phyloP scores from a whole-genome alignment of 2,329 filamentous ascomycete species.

The Magnaporthiopsis poae region DNA sequence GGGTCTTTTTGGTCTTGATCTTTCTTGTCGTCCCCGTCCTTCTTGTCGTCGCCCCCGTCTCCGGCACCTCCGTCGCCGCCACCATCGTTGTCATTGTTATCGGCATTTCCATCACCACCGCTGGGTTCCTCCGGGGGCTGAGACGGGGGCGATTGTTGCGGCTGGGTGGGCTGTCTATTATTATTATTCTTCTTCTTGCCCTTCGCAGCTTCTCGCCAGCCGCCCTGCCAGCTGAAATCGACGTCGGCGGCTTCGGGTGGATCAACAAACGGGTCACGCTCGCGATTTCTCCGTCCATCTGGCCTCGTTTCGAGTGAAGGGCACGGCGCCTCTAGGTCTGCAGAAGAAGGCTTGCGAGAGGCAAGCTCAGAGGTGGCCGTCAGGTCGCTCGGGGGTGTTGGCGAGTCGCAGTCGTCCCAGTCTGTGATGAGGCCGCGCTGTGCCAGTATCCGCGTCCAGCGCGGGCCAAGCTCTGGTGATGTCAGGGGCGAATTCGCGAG shows the following conservation, averaged over 20 bases:
- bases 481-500: constrained; percentile 11
- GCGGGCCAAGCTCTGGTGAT: constrained; percentile 20
- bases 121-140: constrained; percentile 16
- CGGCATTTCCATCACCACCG: constrained; percentile 17
- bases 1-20: constrained; percentile 16
- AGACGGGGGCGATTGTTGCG: constrained; percentile 10
- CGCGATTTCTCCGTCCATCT: constrained; percentile 6
- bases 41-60: constrained; percentile 17
- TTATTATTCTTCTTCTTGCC: constrained; percentile 43
- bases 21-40: constrained; percentile 27
- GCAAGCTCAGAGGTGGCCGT: constrained; percentile 24
- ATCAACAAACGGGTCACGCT: constrained; percentile 33
- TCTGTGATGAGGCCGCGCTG: constrained; percentile 13
- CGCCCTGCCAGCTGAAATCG: constrained; percentile 47
- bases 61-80: constrained; percentile 18
- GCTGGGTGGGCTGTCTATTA: constrained; percentile 26
- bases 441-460: constrained; percentile 18
- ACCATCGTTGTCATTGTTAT: constrained; percentile 22
- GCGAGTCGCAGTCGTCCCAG: constrained; percentile 15
- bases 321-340: background rate
- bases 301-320: background rate
- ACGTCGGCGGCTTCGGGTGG: constrained; percentile 37
- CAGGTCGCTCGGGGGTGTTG: constrained; percentile 18
- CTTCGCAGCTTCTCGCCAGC: constrained; percentile 43
- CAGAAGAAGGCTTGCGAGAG: constrained; percentile 15